Base-by-base conservation (phyloP, 2,329 filamentous ascomycete species). In the Colletotrichum sp. region DNA sequence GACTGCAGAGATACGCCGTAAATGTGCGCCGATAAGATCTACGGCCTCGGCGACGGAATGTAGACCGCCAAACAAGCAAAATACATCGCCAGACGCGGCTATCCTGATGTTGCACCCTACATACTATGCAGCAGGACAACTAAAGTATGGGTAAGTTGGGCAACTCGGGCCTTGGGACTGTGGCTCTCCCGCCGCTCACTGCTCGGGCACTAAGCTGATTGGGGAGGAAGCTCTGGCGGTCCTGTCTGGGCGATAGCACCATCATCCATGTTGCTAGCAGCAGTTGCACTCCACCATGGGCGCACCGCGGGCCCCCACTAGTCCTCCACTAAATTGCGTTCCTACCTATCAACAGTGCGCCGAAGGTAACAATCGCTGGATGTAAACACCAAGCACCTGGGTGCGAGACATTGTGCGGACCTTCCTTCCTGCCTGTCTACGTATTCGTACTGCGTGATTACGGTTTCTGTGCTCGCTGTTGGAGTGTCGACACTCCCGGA, bases 181-280 rank as follows among this genome's bases (percentile, higher is more conserved):
- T 69, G 58, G 33, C 33, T 57, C 55, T 71, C 43, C 34, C 47
- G 61, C 38, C 29, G n/a, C 21, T 34, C 55, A 6, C 33, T 11
- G 16, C 21, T 43, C 62, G 29, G 62, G 57, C 43, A 63, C 72
- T 67, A 74, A 55, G 62, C 63, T 34, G 61, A 51, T 73, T 71
- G 24, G 68, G 66, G 38, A 36, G 31, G 57, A 57, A 63, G 65
- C 69, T 63, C 27, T 54, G 57, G 18, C 43, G 62, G 29, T 21
- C 33, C 8, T 67, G 65, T 69, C 70, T 72, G 47, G 70, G 64
- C 54, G 64, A 72, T 33, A 62, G 38, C 31, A 71, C 55, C 34
- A 67, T 73, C 38, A 73, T 66, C 72, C 68, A 67, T 74, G 57
- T 47, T 72, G 38, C 38, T 55, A 47, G 54, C 69, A 47, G 31